Evolutionary conservation across 192 early-diverging fungal genomes (phyloP), one percentile per base, ranked within the genome.

Genomic region (Backusella circina): DNA sequence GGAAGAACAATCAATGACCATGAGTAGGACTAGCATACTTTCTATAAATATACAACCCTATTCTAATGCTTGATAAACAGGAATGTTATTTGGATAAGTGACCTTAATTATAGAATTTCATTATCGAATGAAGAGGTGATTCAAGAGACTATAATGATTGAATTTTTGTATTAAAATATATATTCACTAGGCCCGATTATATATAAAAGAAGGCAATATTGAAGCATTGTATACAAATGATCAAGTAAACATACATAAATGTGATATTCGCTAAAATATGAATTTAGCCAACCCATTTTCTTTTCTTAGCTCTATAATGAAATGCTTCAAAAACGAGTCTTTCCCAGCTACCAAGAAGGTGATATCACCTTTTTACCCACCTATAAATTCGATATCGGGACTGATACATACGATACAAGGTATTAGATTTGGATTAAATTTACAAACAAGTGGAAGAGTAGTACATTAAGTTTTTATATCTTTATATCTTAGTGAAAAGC

Each of bases 21-120:
- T 74, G 91, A 97, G 87, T 94, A 87, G 74, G 86, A 74, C 1
- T 21, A 26, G 10, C 50, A 30, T 10, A 38, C 28, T n/a, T n/a
- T n/a, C n/a, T 72, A 65, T 50, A 71, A 26, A 28, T 50, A 39
- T 12, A 39, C 7, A 21, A 23, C 21, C n/a, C 2, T 54, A n/a
- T 50, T n/a, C 21, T 54, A 54, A n/a, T 21, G 0, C 2, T 54
- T 41, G 15, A 15, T 16, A 41, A 41, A 15, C 39, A 88, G 87
- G 30, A 84, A 81, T 31, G 82, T 93, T 33, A 82, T 96, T 28
- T 99, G 94, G 95, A 87, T 95, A 33, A 94, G 97, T 38, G 97
- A 99, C 80, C 91, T 99, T 38, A 99, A 99, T 81, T 99, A 97
- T 80, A 88, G 96, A 16, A 87, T 97, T 23, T 82, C 87, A 37